These are phyloP conservation scores for Penicillium crustosum DNA, from an alignment of 2,329 filamentous ascomycete species.

Conservation along the genomic window DNA sequence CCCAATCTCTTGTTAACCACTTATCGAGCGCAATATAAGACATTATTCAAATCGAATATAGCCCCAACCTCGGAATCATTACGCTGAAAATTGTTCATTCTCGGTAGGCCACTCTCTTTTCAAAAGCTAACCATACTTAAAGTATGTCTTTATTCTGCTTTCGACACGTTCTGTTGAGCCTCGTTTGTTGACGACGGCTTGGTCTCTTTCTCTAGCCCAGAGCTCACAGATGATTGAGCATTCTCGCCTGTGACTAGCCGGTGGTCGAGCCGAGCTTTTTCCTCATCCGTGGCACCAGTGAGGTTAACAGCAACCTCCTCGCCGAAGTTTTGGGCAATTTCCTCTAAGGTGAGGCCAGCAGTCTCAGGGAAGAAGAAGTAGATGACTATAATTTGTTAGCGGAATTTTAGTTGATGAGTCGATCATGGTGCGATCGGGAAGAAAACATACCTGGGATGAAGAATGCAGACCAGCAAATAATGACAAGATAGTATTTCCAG, in stretches of 20 bases:
- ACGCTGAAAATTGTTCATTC: not conserved
- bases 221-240: not conserved
- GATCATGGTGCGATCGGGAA: not conserved
- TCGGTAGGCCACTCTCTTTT: not conserved
- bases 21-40: not conserved
- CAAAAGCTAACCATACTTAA: not conserved
- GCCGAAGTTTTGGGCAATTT: constrained; percentile 50
- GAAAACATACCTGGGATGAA: constrained; percentile 40
- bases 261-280: constrained; percentile 29
- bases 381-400: constrained; percentile 32
- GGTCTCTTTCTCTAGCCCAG: not conserved
- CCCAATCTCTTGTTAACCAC: not conserved
- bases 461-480: constrained; percentile 47
- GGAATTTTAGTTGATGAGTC: not conserved
- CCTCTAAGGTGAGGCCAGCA: constrained; percentile 46
- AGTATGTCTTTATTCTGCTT: not conserved
- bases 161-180: not conserved
- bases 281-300: constrained; percentile 46
- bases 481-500: constrained; percentile 54
- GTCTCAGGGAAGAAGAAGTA: constrained; percentile 50
- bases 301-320: constrained; percentile 53
- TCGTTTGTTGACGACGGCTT: not conserved
- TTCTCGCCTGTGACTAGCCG: constrained; percentile 5
- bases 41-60: not conserved
- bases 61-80: not conserved